Conservation (phyloP, 495 filamentous ascomycete genomes). For the Elasticomyces elasticus region DNA sequence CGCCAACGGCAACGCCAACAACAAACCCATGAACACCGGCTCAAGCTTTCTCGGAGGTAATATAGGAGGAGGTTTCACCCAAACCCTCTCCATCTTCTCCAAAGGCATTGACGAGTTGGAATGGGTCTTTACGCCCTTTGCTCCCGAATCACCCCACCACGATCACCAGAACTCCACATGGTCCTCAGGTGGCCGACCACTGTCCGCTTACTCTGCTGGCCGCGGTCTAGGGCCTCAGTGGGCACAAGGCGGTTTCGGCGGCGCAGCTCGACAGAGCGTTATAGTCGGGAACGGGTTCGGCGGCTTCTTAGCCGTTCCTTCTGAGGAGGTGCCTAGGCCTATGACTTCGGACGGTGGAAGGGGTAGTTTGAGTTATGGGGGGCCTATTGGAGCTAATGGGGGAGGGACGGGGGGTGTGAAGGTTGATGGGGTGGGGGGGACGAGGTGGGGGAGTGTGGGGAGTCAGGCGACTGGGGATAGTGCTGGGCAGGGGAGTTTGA, state of each 20-base stretch:
- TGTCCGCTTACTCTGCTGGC: constrained; percentile 45
- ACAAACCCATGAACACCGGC: constrained; percentile 20
- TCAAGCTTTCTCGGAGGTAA: no score
- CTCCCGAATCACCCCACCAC: constrained; percentile 34
- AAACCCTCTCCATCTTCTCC: constrained; percentile 69
- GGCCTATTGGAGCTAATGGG: not conserved
- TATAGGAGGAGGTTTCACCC: no score
- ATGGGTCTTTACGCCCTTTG: constrained; percentile 66
- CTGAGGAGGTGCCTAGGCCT: constrained; percentile 35
- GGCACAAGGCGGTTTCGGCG: constrained; percentile 36
- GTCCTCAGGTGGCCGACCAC: constrained; percentile 41
- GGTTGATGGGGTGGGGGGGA: constrained; percentile 10
- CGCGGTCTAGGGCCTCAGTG: constrained; percentile 44
- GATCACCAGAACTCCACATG: constrained; percentile 22
- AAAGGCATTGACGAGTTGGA: constrained; percentile 78
- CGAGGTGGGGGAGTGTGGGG: constrained; percentile 19
- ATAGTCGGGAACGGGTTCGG: constrained; percentile 71
- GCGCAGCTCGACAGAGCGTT: constrained; percentile 49
- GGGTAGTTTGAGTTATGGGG: no score
- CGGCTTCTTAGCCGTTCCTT: constrained; percentile 71
- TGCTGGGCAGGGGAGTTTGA: constrained; percentile 6
- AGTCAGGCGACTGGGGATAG: constrained; percentile 9
- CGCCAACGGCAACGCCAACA: constrained; percentile 22
- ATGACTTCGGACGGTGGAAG: no score
- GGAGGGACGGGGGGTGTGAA: constrained; percentile 1